A percentile compares a stretch with the other conserved stretches of the same genome.
Conservation (phyloP, 1,139 yeast species). For the Candida anutae region DNA sequence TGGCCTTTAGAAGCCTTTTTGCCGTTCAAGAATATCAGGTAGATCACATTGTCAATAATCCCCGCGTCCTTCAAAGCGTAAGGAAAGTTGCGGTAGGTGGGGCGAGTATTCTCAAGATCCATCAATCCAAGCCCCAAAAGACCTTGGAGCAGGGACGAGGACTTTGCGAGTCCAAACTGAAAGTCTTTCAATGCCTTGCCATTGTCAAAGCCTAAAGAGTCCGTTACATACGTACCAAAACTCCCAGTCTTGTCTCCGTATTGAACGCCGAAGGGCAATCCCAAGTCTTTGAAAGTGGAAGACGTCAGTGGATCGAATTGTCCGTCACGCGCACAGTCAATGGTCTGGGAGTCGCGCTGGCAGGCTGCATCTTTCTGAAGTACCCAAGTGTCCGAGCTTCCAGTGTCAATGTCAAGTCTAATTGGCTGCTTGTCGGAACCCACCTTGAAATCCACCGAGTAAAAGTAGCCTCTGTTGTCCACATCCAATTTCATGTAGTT, state of each 20-base stretch:
- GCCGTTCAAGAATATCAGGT: constrained; percentile 38
- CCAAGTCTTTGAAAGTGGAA: neutral
- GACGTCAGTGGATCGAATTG: neutral
- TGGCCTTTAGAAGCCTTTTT: too few species aligned
- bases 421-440: neutral
- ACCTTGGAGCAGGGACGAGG: neutral
- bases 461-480: too few species aligned
- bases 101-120: neutral
- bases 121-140: neutral
- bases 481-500: too few species aligned
- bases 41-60: constrained; percentile 18
- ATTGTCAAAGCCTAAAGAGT: neutral
- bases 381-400: neutral
- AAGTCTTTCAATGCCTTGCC: neutral
- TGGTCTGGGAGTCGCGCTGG: neutral
- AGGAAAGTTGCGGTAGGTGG: constrained; percentile 19
- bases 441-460: neutral
- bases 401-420: neutral
- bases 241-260: neutral
- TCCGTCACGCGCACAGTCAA: neutral
- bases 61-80: constrained; percentile 19
- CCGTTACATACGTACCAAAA: neutral
- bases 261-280: neutral
- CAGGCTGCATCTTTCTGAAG: neutral
- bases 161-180: neutral